These are phyloP conservation scores for Aurifilum marmelostoma DNA, from an alignment of 2,329 filamentous ascomycete genomes.

Conservation along the genomic window DNA sequence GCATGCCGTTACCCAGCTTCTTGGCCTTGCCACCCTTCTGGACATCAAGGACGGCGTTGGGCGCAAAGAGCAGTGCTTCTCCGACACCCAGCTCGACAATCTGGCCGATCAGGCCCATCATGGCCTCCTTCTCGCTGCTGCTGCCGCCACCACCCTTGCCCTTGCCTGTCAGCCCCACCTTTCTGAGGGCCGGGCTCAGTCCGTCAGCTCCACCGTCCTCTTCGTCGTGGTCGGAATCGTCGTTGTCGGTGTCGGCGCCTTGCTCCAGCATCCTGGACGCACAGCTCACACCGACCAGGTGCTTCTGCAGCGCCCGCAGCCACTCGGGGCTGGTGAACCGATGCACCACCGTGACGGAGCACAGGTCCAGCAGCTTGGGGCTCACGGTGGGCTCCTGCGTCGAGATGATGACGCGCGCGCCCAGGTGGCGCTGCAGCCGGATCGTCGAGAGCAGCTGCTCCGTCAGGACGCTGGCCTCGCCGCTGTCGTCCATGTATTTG, in stretches of 20 bases:
- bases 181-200: slow-evolving; percentile 2
- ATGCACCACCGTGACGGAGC: slow-evolving; percentile 72
- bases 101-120: slow-evolving; percentile 43
- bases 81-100: slow-evolving; percentile 49
- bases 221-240: neutral
- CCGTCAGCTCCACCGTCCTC: slow-evolving; percentile 4
- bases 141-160: neutral
- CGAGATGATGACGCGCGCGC: slow-evolving; percentile 68
- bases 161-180: slow-evolving; percentile 26
- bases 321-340: slow-evolving; percentile 57
- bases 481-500: slow-evolving; percentile 68
- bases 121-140: slow-evolving; percentile 30
- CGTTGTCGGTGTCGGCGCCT: slow-evolving; percentile 19
- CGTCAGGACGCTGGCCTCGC: slow-evolving; percentile 62
- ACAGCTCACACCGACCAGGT: slow-evolving; percentile 37
- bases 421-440: slow-evolving; percentile 72
- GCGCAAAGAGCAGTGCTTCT: slow-evolving; percentile 52
- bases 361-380: slow-evolving; percentile 69
- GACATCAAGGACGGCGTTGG: slow-evolving; percentile 45
- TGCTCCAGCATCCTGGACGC: slow-evolving; percentile 31
- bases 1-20: slow-evolving; percentile 42
- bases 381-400: slow-evolving; percentile 79
- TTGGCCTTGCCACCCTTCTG: slow-evolving; percentile 27
- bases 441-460: slow-evolving; percentile 65
- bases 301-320: slow-evolving; percentile 36